Percentiles rank a stretch among this genome's conserved stretches.
phyloP scores from a whole-genome alignment of 805 yeast genomes.

The Nakazawaea sp. region DNA sequence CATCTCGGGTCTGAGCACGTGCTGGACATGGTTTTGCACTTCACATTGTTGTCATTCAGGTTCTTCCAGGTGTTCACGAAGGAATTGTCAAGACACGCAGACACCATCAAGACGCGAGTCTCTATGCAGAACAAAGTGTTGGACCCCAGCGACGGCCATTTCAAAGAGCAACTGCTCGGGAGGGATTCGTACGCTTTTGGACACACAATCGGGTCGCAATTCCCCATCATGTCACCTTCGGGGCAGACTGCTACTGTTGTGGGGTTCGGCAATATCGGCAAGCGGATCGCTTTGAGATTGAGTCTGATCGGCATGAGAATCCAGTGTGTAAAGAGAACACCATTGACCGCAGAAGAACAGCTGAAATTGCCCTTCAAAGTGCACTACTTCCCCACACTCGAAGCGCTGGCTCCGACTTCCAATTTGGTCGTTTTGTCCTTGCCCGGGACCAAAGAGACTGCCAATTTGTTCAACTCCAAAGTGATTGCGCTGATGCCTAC shows the following conservation, averaged over 20 bases:
- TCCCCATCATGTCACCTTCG: conserved; percentile 40
- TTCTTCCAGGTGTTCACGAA: conserved; percentile 33
- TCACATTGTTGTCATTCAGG: conserved; percentile 47
- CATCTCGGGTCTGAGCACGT: conserved; percentile 50
- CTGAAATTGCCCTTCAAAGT: conserved; percentile 35
- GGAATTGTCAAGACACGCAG: conserved; percentile 20
- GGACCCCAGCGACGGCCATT: conserved; percentile 26
- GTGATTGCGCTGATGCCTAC: conserved; percentile 39
- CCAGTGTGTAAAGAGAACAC: conserved; percentile 51
- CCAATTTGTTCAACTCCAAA: conserved; percentile 42
- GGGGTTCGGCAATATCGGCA: conserved; percentile 76
- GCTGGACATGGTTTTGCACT: conserved; percentile 57
- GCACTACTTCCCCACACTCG: conserved; percentile 37
- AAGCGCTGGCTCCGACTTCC: conserved; percentile 25
- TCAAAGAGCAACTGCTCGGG: background rate
- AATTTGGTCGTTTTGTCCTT: conserved; percentile 62
- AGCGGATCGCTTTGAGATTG: conserved; percentile 51
- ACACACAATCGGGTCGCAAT: conserved; percentile 37
- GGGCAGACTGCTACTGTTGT: conserved; percentile 56
- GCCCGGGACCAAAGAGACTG: conserved; percentile 57
- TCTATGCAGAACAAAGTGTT: conserved; percentile 27
- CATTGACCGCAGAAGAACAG: conserved; percentile 30
- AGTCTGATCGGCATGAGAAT: conserved; percentile 57
- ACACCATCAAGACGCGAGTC: conserved; percentile 41
- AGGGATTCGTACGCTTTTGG: conserved; percentile 25